These are phyloP conservation scores for Citrullus mucosospermus DNA, from an alignment of 306 rosid genomes.

Conservation along the genomic window DNA sequence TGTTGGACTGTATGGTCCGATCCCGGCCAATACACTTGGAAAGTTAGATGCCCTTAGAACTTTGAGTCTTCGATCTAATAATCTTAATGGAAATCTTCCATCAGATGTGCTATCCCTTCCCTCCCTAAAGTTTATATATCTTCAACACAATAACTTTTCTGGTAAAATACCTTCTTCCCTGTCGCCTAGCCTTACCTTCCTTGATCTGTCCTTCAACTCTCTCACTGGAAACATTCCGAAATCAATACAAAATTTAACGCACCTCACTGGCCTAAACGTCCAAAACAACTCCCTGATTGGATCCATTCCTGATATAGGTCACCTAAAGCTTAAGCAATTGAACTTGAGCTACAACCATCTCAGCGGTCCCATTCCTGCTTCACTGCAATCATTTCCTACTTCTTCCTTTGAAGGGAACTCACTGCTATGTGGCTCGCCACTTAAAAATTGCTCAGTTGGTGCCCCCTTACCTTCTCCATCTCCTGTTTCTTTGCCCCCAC, in stretches of 20 bases:
- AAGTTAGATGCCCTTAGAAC: constrained; percentile 40
- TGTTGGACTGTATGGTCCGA: constrained; percentile 43
- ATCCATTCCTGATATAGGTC: constrained; percentile 45
- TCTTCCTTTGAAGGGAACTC: constrained; percentile 59
- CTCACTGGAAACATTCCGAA: constrained; percentile 55
- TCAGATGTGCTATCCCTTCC: constrained; percentile 52
- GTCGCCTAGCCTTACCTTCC: constrained; percentile 33
- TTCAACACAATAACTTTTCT: constrained; percentile 54
- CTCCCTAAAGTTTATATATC: constrained; percentile 42
- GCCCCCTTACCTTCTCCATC: constrained; percentile 24
- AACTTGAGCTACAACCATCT: constrained; percentile 67
- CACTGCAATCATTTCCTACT: constrained; percentile 38
- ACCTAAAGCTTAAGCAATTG: constrained; percentile 37
- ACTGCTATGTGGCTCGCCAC: constrained; percentile 62
- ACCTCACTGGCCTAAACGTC: constrained; percentile 38
- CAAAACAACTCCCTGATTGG: constrained; percentile 63
- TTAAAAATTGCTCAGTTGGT: constrained; percentile 32
- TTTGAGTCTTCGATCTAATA: constrained; percentile 73
- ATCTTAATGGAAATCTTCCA: constrained; percentile 55
- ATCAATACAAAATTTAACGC: constrained; percentile 30
- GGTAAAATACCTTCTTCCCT: constrained; percentile 47
- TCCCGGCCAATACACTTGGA: constrained; percentile 57
- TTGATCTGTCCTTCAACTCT: constrained; percentile 69
- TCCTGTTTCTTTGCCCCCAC: constrained; percentile 14
- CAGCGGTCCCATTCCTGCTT: constrained; percentile 56